phyloP scores from a whole-genome alignment of 148 eudicot genomes.

The Vaccinium vitisidaea region DNA sequence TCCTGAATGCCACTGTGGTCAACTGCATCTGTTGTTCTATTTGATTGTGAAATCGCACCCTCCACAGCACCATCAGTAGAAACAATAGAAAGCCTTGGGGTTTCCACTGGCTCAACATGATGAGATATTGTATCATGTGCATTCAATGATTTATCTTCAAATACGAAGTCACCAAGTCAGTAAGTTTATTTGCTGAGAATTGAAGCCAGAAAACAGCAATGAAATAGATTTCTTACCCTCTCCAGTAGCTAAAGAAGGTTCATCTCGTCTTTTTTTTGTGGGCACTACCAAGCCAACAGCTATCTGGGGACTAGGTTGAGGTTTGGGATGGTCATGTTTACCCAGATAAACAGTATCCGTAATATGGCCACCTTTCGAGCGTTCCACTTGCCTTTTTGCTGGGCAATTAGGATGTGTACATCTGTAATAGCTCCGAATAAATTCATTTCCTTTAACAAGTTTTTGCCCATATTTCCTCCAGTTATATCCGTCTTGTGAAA shows the following conservation, averaged over 20 bases:
- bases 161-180: conserved; percentile 26
- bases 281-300: conserved; percentile 37
- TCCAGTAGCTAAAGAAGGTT: conserved; percentile 25
- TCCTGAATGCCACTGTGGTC: conserved; percentile 29
- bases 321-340: conserved; percentile 77
- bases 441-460: conserved; percentile 78
- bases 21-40: conserved; percentile 36
- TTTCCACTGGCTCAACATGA: conserved; percentile 29
- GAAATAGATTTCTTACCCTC: conserved; percentile 47
- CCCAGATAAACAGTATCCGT: conserved; percentile 71
- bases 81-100: conserved; percentile 31
- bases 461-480: conserved; percentile 99
- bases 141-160: conserved; percentile 41
- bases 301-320: conserved; percentile 46
- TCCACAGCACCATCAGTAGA: conserved; percentile 24
- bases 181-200: conserved; percentile 6
- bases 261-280: conserved; percentile 34
- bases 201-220: conserved; percentile 17
- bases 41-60: conserved; percentile 25
- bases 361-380: conserved; percentile 64
- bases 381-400: conserved; percentile 89
- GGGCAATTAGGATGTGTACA: conserved; percentile 75
- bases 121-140: conserved; percentile 31
- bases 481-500: conserved; percentile 84
- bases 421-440: conserved; percentile 81